Percentiles rank a stretch among this genome's conserved stretches.
These are phyloP conservation scores for Starmerella asiatica DNA, from an alignment of 805 yeast genomes.

Conservation along the genomic window DNA sequence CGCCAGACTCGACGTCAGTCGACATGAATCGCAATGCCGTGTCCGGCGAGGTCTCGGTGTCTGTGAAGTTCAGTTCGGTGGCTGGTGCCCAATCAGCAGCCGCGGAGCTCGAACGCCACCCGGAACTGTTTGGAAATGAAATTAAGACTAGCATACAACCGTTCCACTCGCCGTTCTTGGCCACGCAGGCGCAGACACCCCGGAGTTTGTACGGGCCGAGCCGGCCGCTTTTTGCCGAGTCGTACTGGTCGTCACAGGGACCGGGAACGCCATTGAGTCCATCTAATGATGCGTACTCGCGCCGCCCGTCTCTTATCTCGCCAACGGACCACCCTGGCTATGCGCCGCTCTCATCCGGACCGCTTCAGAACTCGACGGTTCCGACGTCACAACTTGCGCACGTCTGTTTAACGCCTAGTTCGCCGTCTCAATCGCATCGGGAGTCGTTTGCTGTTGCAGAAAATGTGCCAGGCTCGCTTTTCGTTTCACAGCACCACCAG, in stretches of 20 bases:
- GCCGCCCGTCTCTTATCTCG: conserved; percentile 12
- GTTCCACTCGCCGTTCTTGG: not conserved
- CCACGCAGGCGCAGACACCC: conserved; percentile 6
- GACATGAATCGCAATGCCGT: conserved; percentile 26
- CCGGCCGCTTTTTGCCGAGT: conserved; percentile 15
- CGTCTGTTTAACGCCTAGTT: not conserved
- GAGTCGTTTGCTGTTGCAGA: no score
- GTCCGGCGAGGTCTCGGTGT: conserved; percentile 20
- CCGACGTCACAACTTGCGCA: conserved; percentile 1
- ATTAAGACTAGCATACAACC: conserved; percentile 12
- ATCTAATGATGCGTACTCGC: conserved; percentile 6
- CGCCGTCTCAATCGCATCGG: conserved; percentile 1
- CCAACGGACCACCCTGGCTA: conserved; percentile 8
- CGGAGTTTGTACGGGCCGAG: conserved; percentile 14
- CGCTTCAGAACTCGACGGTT: not conserved
- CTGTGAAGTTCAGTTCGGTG: conserved; percentile 24
- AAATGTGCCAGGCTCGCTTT: no score
- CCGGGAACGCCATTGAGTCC: conserved; percentile 16
- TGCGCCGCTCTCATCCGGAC: not conserved
- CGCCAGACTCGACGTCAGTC: conserved; percentile 26
- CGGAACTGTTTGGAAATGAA: conserved; percentile 21
- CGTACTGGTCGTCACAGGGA: conserved; percentile 15
- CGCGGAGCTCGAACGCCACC: conserved; percentile 22
- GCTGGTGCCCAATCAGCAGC: conserved; percentile 25
- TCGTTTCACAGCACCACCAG: not conserved